These are phyloP conservation scores for Flaveria sonorensis DNA, from an alignment of 129 eudicot genomes.

Conservation along the genomic window DNA sequence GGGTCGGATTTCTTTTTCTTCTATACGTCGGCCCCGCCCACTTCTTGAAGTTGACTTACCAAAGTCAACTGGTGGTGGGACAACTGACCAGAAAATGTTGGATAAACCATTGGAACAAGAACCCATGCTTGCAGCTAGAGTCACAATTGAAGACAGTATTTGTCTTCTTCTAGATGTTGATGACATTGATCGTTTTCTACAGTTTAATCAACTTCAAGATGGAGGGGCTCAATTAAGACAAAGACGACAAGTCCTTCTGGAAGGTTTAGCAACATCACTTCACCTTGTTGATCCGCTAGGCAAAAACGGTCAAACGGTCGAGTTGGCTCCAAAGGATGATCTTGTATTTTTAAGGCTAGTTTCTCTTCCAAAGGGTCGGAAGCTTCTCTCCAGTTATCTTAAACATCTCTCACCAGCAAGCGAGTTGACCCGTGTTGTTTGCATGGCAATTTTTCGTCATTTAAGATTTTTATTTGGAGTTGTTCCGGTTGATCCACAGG, in stretches of 20 bases:
- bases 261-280: conserved; percentile 84
- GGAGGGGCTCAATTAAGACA: conserved; percentile 66
- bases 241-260: conserved; percentile 76
- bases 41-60: conserved; percentile 89
- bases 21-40: conserved; percentile 95
- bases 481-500: conserved; percentile 47
- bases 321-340: conserved; percentile 61
- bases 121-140: conserved; percentile 98
- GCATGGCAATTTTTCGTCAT: conserved; percentile 96
- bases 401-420: conserved; percentile 60
- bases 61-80: conserved; percentile 44
- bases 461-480: conserved; percentile 81
- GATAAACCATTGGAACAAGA: conserved; percentile 94
- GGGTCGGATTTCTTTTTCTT: conserved; percentile 90
- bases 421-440: conserved; percentile 74
- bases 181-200: conserved; percentile 81
- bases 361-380: conserved; percentile 86
- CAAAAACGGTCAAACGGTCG: conserved; percentile 55
- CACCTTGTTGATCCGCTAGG: conserved; percentile 89
- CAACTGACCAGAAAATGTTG: conserved; percentile 51
- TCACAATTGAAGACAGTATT: conserved; percentile 84
- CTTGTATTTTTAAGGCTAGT: conserved; percentile 67
- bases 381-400: conserved; percentile 73
- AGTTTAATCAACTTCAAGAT: conserved; percentile 79
- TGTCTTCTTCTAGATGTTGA: conserved; percentile 87